These are phyloP conservation scores for Leccinum barrowsii DNA, from an alignment of 768 basidiomycete genomes.

Conservation along the genomic window DNA sequence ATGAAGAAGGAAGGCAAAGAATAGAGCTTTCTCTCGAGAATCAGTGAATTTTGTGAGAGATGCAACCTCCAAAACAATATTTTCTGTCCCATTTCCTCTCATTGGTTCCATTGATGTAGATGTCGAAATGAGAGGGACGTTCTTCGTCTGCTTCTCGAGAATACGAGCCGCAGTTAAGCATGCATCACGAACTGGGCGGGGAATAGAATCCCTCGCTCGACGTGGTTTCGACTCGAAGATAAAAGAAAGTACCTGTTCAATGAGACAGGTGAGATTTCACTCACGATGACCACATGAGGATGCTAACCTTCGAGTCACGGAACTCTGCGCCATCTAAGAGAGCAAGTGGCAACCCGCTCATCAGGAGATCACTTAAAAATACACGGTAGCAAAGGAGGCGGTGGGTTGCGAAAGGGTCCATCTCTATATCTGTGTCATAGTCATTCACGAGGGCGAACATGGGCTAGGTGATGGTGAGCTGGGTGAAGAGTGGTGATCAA, in stretches of 20 bases:
- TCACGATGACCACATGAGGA: neutral
- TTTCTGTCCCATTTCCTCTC: neutral
- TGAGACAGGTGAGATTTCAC: neutral
- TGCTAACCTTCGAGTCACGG: constrained; percentile 56
- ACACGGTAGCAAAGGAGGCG: constrained; percentile 45
- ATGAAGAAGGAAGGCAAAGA: constrained; percentile 40
- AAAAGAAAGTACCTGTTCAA: constrained; percentile 53
- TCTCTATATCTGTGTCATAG: constrained; percentile 34
- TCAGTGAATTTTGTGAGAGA: neutral
- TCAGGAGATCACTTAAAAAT: constrained; percentile 48
- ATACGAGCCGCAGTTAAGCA: constrained; percentile 3
- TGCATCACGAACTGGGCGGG: constrained; percentile 5
- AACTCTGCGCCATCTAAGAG: constrained; percentile 54
- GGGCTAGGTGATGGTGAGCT: constrained; percentile 40
- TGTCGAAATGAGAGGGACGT: neutral
- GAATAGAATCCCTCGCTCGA: constrained; percentile 12
- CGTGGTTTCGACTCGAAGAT: constrained; percentile 43
- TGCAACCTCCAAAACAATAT: constrained; percentile 12
- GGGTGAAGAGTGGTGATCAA: neutral
- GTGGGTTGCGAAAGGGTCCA: constrained; percentile 14
- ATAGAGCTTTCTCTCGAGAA: constrained; percentile 18
- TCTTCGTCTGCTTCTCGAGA: constrained; percentile 6
- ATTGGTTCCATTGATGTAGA: neutral
- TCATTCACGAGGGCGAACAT: constrained; percentile 65
- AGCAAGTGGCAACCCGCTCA: constrained; percentile 48